Base-by-base conservation (phyloP, 805 yeast species). In the Lipomyces spencermartinsiae region DNA sequence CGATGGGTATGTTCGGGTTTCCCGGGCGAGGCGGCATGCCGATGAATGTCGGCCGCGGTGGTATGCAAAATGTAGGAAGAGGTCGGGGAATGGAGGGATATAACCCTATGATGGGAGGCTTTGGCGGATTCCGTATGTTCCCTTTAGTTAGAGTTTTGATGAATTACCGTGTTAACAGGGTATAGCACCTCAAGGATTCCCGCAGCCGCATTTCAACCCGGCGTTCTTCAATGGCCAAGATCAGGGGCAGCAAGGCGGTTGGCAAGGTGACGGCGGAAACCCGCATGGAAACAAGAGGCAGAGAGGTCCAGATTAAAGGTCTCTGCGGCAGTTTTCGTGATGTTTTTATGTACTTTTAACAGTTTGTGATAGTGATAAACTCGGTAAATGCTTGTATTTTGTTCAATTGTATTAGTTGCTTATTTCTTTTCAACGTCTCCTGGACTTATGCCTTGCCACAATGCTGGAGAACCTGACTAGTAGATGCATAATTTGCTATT, bases 241-340 rank as follows among this genome's bases (percentile, higher is more conserved):
- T 33, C 55, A 64, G 29, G 55, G 59, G 54, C 67, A 69, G 49
- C 65, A 71, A 46, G 61, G 66, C 51, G 66, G 61, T 34, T 62
- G 65, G 67, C 67, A 64, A 62, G 67, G 60, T 10, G 53, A 66
- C 51, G 72, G 60, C 59, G 66, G 71, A 14, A 71, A 71, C 51
- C 73, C 73, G 29, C 73, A 71, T 46, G 73, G 73, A 25, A 70
- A 66, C 62, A 73, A 71, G 61, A 59, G 71, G 39, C 63, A 61
- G 49, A 53, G 68, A 51, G 61, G 61, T 39, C 56, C 67, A 29
- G 67, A 64, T 14, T 64, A 64, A 58, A 25, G 4, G 49, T n/a
- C 7, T 19, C 49, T n/a, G 10, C 3, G 49, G 49, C 6, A 43
- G 8, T 16, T 43, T 4, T 19, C 19, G 22, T 43, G 22, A 43